A percentile compares a stretch with the other conserved stretches of the same genome.
These are phyloP conservation scores for Tolypocladium ophioglossoides DNA, from an alignment of 2,329 filamentous ascomycete species.

Conservation along the genomic window DNA sequence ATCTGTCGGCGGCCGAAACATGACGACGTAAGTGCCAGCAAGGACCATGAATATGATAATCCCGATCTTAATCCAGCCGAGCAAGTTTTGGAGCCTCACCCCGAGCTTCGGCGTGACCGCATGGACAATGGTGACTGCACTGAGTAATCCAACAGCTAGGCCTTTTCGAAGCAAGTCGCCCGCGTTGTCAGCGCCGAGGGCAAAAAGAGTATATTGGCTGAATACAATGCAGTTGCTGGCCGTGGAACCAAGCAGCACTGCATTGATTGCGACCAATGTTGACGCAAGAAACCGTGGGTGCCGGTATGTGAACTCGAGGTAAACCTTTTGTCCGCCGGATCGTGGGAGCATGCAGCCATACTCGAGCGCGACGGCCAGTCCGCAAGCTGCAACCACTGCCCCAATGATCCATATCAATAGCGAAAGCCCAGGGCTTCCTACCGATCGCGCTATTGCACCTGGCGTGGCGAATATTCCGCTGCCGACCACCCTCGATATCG, in stretches of 20 bases:
- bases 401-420: constrained; percentile 54
- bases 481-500: constrained; percentile 58
- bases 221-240: constrained; percentile 62
- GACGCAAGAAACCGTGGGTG: constrained; percentile 53
- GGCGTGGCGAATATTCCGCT: constrained; percentile 65
- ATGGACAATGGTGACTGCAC: constrained; percentile 44
- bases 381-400: constrained; percentile 49
- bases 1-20: constrained; percentile 34
- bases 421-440: constrained; percentile 55
- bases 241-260: constrained; percentile 54
- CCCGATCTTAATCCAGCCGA: constrained; percentile 50
- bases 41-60: constrained; percentile 51
- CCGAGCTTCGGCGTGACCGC: constrained; percentile 44
- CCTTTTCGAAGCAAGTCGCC: constrained; percentile 47
- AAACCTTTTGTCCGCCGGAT: constrained; percentile 59
- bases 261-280: constrained; percentile 52
- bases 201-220: constrained; percentile 54
- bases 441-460: constrained; percentile 53
- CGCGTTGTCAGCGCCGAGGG: constrained; percentile 35
- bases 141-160: constrained; percentile 42
- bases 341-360: constrained; percentile 62
- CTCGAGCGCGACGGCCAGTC: constrained; percentile 52
- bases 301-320: constrained; percentile 59
- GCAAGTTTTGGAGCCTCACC: constrained; percentile 45
- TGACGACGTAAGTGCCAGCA: constrained; percentile 42